Evolutionary conservation across 2,329 filamentous ascomycete genomes (phyloP).

Genomic region (Sarocladiaceae sp.): DNA sequence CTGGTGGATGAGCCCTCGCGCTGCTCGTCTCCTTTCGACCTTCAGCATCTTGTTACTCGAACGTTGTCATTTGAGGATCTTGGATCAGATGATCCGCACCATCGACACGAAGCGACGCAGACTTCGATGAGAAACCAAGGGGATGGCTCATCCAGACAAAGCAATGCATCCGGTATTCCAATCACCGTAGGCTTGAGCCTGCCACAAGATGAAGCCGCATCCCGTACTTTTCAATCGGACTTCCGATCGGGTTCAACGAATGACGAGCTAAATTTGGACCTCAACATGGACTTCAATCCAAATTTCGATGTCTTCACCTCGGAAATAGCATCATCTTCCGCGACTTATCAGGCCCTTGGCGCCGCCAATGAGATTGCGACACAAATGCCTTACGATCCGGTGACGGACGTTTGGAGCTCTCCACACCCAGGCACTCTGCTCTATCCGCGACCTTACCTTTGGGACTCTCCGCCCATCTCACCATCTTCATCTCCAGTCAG

Average conservation of each 20-base stretch:
- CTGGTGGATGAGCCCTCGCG: slow-evolving; percentile 3
- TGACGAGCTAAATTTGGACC: neutral
- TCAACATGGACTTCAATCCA: neutral
- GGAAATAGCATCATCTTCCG: neutral
- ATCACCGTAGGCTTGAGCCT: neutral
- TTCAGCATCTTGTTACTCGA: neutral
- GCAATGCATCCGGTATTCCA: neutral
- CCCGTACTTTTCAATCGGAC: too few species aligned
- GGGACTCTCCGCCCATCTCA: neutral
- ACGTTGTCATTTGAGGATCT: neutral
- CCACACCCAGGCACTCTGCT: neutral
- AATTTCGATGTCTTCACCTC: slow-evolving; percentile 1
- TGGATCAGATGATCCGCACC: neutral
- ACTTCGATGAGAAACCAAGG: too few species aligned
- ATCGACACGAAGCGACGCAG: too few species aligned
- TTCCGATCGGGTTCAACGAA: too few species aligned
- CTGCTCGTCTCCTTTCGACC: slow-evolving; percentile 2
- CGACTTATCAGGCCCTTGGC: neutral
- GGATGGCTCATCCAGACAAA: neutral
- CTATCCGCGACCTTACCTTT: neutral
- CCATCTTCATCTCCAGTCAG: neutral
- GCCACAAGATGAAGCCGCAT: neutral
- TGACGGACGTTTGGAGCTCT: neutral
- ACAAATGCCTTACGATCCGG: neutral
- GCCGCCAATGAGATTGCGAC: neutral